A percentile compares a stretch with the other conserved stretches of the same genome.
phyloP scores from a whole-genome alignment of 176 grass and related monocot species.

The Raddia guianensis region DNA sequence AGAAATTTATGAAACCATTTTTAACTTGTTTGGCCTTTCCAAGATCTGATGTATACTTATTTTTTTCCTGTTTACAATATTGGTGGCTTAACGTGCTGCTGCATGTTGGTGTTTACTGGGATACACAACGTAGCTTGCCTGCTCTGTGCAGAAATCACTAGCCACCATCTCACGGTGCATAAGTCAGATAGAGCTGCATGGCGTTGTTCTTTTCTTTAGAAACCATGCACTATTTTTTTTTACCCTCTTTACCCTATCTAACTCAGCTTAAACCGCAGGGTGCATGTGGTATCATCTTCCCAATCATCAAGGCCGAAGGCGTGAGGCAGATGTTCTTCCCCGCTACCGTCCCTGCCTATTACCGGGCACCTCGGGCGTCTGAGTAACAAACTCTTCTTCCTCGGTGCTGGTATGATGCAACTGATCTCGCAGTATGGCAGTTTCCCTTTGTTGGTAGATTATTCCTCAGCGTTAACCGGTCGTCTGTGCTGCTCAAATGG shows the following conservation, averaged over 20 bases:
- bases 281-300: conserved; percentile 92
- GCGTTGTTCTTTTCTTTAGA: background rate
- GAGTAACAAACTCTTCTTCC: conserved; percentile 13
- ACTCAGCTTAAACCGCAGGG: conserved; percentile 48
- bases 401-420: background rate
- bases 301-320: conserved; percentile 95
- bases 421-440: conserved; percentile 7
- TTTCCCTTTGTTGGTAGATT: conserved; percentile 35
- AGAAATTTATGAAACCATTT: background rate
- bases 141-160: background rate
- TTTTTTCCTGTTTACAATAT: background rate
- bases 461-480: background rate
- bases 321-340: conserved; percentile 99
- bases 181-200: background rate
- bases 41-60: background rate
- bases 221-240: background rate
- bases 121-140: background rate
- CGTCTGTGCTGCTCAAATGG: conserved; percentile 6
- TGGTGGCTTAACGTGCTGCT: background rate
- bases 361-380: conserved; percentile 42
- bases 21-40: background rate
- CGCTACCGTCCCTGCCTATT: conserved; percentile 84
- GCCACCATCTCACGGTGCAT: background rate
- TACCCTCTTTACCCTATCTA: background rate
- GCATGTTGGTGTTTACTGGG: background rate